phyloP scores from a whole-genome alignment of 768 basidiomycete genomes.

The Cystoderma amianthinum region DNA sequence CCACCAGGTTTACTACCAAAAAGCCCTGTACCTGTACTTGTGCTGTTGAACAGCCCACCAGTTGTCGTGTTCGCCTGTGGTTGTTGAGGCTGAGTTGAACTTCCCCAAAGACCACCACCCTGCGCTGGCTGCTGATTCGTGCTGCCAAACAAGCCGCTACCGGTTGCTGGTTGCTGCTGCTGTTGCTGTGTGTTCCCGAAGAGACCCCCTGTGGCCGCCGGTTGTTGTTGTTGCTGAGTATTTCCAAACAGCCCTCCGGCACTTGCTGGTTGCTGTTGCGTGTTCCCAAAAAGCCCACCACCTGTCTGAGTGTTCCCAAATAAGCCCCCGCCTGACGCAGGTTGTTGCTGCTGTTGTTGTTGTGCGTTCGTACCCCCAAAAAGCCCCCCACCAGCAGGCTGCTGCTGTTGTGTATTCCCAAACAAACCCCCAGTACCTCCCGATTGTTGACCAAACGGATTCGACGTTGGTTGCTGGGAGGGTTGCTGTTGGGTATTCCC shows the following conservation, averaged over 20 bases:
- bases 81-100: slow-evolving; percentile 5
- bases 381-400: slow-evolving; percentile 13
- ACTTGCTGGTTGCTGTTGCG: slow-evolving; percentile 9
- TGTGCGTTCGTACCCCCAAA: slow-evolving; percentile 20
- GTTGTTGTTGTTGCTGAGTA: slow-evolving; percentile 7
- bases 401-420: slow-evolving; percentile 13
- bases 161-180: slow-evolving; percentile 10
- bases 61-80: slow-evolving; percentile 3
- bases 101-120: slow-evolving; percentile 23
- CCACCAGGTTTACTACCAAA: slow-evolving; percentile 16
- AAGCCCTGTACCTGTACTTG: slow-evolving; percentile 10
- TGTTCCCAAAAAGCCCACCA: slow-evolving; percentile 10
- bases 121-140: slow-evolving; percentile 9
- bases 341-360: slow-evolving; percentile 10
- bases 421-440: slow-evolving; percentile 13
- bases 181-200: slow-evolving; percentile 17
- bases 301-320: slow-evolving; percentile 12
- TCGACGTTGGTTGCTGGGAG: slow-evolving; percentile 6
- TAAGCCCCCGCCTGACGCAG: slow-evolving; percentile 20
- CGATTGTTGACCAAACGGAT: slow-evolving; percentile 8
- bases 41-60: slow-evolving; percentile 10
- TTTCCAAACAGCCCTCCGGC: slow-evolving; percentile 17
- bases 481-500: slow-evolving; percentile 7
- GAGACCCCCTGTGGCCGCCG: slow-evolving; percentile 13
- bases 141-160: slow-evolving; percentile 11